Evolutionary conservation across 148 eudicot genomes (phyloP), one percentile per base, ranked within the genome.

Genomic region (Agrostemma githago): DNA sequence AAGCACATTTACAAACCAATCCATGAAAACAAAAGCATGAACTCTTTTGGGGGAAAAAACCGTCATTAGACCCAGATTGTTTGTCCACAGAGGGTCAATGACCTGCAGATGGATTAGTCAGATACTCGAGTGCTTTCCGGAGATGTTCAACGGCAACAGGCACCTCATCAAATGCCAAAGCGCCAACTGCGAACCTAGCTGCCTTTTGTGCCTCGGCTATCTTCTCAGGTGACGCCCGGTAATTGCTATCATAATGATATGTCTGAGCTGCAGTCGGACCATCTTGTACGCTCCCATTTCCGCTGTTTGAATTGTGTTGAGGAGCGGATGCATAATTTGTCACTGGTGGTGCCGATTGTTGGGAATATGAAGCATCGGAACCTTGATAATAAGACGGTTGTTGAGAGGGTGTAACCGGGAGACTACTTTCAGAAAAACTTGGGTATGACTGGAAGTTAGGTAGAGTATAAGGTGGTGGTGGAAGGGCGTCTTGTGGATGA

Each of bases 201-300:
- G 97, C 98, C 81, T 95, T 90, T 76, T 92, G 98, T 57, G 98
- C 98, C 77, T 95, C 98, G 0, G 89, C 93, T 77, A 92, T 88
- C 79, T 95, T 91, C 78, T 92, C 96, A 61, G 97, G 88, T 63
- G 96, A 61, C 11, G 90, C 90, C 83, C 84, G 88, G 80, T 94
- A 91, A 82, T 78, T 88, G 81, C 89, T 82, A 81, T 94, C 96
- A 70, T 94, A 88, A 21, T 88, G 80, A 73, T 80, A 91, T 4
- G 68, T 74, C 53, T 85, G 79, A 34, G 78, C 76, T 66, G 78
- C 57, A 59, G 78, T 26, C 16, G 85, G 86, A 71, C 78, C 77
- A 68, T 84, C 92, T 60, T 78, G 77, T 60, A 70, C 77, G 77
- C 51, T 70, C 43, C 91, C 92, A 65, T 85, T 88, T 83, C 84